Conservation (phyloP, 352 stramenopile genomes). For the Aphanomyces cochlioides region DNA sequence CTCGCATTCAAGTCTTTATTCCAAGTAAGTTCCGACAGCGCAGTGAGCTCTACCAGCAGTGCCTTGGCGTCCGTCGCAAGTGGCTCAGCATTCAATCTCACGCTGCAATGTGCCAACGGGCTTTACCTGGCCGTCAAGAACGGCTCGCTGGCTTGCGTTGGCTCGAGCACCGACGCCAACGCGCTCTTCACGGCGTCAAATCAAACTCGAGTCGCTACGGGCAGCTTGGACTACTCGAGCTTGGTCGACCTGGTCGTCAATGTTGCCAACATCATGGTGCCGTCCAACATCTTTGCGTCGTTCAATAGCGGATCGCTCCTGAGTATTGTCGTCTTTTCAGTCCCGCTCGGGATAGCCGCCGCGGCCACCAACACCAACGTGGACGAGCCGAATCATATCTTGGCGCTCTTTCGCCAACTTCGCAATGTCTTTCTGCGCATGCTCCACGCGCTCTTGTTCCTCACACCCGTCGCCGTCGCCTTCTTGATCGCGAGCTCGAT, state of each 20-base stretch:
- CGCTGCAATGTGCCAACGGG: constrained; percentile 48
- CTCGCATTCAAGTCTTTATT: constrained; percentile 33
- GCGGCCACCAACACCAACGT: neutral
- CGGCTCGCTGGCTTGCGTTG: constrained; percentile 44
- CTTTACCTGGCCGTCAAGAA: constrained; percentile 44
- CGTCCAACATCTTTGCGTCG: constrained; percentile 57
- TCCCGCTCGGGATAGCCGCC: constrained; percentile 44
- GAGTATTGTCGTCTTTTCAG: constrained; percentile 65
- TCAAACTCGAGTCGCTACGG: neutral
- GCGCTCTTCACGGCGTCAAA: neutral
- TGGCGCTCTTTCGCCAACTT: constrained; percentile 38
- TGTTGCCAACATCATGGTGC: constrained; percentile 55
- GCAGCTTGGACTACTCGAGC: neutral
- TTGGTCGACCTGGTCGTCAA: constrained; percentile 56
- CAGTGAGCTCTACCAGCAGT: no score
- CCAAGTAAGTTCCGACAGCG: neutral
- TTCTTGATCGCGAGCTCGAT: neutral
- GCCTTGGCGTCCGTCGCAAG: no score
- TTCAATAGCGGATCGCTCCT: constrained; percentile 50
- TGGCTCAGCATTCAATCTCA: neutral
- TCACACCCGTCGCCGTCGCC: neutral
- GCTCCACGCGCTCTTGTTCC: constrained; percentile 33
- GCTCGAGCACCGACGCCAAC: neutral
- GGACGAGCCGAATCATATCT: constrained; percentile 3
- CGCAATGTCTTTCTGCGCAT: constrained; percentile 45